Conservation (phyloP, 495 filamentous ascomycete species). For the Apodospora peruviana region DNA sequence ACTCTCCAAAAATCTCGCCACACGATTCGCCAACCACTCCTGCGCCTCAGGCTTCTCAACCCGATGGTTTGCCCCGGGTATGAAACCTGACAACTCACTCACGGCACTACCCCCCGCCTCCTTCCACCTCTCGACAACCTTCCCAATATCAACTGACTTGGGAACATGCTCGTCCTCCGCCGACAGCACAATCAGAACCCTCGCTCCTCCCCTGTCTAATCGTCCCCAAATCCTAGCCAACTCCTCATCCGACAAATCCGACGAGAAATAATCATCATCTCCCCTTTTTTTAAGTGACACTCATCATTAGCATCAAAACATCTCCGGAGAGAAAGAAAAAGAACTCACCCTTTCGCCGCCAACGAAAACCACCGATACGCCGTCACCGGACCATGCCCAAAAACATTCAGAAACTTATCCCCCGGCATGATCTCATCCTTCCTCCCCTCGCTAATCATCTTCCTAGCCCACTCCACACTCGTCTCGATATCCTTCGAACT, state of each 20-base stretch:
- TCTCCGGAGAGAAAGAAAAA: background rate
- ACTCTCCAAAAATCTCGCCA: constrained; percentile 32
- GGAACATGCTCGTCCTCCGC: constrained; percentile 71
- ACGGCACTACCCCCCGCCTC: constrained; percentile 28
- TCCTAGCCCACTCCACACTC: constrained; percentile 47
- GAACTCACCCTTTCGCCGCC: constrained; percentile 45
- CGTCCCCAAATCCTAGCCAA: constrained; percentile 59
- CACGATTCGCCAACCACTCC: constrained; percentile 32
- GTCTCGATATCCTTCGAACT: constrained; percentile 41
- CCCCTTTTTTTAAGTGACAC: constrained; percentile 34
- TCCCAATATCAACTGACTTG: constrained; percentile 53
- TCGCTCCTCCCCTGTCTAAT: constrained; percentile 44
- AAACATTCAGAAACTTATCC: constrained; percentile 43
- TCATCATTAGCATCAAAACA: background rate
- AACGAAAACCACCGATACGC: constrained; percentile 67
- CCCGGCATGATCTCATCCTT: constrained; percentile 54
- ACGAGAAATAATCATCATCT: constrained; percentile 86
- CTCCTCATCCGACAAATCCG: constrained; percentile 59
- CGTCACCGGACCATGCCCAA: constrained; percentile 50
- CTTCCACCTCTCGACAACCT: constrained; percentile 59
- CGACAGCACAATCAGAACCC: constrained; percentile 63
- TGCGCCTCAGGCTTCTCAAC: constrained; percentile 31
- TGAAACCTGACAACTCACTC: constrained; percentile 34
- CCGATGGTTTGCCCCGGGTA: constrained; percentile 38
- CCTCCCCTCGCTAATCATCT: constrained; percentile 46